phyloP scores from a whole-genome alignment of 345 rosid genomes.

The Turnera subulata region DNA sequence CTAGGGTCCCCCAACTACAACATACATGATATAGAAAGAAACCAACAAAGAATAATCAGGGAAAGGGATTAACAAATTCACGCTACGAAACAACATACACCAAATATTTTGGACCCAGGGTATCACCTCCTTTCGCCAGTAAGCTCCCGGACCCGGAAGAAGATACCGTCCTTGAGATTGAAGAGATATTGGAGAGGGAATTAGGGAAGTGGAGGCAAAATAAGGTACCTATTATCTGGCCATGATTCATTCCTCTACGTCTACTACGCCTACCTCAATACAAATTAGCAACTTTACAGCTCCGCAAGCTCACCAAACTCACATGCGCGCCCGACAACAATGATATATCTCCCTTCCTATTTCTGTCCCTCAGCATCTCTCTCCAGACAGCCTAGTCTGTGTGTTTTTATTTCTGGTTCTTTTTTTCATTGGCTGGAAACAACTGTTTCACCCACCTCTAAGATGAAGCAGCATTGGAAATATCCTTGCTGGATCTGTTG shows the following conservation, averaged over 20 bases:
- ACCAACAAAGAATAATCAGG: too few relatives aligned
- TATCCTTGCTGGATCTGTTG: conserved; percentile 75
- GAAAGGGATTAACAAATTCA: too few relatives aligned
- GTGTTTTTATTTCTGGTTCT: conserved; percentile 5
- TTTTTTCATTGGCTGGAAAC: not conserved
- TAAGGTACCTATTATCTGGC: not conserved
- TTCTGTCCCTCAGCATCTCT: not conserved
- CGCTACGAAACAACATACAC: too few relatives aligned
- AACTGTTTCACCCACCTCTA: conserved; percentile 4
- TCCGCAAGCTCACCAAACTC: not conserved
- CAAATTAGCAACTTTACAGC: conserved; percentile 12
- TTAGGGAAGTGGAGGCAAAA: not conserved
- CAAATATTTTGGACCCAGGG: too few relatives aligned
- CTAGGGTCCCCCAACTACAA: too few relatives aligned
- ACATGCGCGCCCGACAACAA: conserved; percentile 1
- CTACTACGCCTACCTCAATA: not conserved
- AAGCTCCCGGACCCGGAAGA: too few relatives aligned
- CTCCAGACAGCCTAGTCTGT: not conserved
- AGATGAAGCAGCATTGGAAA: conserved; percentile 29
- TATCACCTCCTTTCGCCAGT: too few relatives aligned
- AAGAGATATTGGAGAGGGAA: too few relatives aligned
- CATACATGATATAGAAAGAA: too few relatives aligned
- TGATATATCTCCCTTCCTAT: not conserved
- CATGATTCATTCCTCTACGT: not conserved
- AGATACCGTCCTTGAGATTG: too few relatives aligned